Percentiles rank a stretch among this genome's conserved stretches.
phyloP scores from a whole-genome alignment of 1,139 yeast species.

The Kodamaea derodonti region DNA sequence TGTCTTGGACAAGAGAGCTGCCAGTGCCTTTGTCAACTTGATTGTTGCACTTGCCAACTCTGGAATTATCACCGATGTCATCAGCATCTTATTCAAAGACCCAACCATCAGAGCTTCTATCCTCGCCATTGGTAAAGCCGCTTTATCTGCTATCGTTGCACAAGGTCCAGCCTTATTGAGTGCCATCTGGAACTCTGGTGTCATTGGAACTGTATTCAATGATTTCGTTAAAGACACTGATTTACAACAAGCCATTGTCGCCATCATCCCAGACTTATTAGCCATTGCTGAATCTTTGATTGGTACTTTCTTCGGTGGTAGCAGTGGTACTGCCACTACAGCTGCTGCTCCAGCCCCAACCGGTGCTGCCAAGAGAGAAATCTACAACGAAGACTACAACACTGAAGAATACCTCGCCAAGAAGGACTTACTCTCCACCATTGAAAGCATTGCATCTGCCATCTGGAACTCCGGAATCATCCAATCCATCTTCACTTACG shows the following conservation, averaged over 20 bases:
- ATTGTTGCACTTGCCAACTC: conserved; percentile 36
- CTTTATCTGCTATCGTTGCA: conserved; percentile 34
- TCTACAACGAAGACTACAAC: conserved; percentile 8
- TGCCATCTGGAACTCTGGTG: conserved; percentile 45
- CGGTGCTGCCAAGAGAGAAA: conserved; percentile 20
- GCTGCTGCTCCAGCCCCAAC: conserved; percentile 12
- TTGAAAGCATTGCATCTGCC: conserved; percentile 24
- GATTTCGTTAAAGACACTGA: conserved; percentile 31
- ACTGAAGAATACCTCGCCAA: conserved; percentile 25
- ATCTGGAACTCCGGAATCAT: conserved; percentile 38
- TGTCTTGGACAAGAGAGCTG: conserved; percentile 38
- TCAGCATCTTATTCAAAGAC: conserved; percentile 34
- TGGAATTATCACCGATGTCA: conserved; percentile 38
- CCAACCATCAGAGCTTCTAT: conserved; percentile 25
- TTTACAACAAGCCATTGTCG: conserved; percentile 34
- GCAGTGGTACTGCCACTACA: conserved; percentile 16
- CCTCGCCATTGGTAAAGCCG: conserved; percentile 26
- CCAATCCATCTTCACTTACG: conserved; percentile 28
- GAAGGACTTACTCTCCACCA: conserved; percentile 34
- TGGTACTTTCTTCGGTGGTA: conserved; percentile 15
- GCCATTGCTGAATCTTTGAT: conserved; percentile 30
- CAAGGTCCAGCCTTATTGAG: conserved; percentile 42
- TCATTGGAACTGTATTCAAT: conserved; percentile 32
- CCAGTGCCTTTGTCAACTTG: conserved; percentile 33
- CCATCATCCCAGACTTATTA: conserved; percentile 34